Percentiles rank a stretch among this genome's conserved stretches.
These are phyloP conservation scores for Phalaenopsis hybrid DNA, from an alignment of 116 monocot genomes.

Conservation along the genomic window DNA sequence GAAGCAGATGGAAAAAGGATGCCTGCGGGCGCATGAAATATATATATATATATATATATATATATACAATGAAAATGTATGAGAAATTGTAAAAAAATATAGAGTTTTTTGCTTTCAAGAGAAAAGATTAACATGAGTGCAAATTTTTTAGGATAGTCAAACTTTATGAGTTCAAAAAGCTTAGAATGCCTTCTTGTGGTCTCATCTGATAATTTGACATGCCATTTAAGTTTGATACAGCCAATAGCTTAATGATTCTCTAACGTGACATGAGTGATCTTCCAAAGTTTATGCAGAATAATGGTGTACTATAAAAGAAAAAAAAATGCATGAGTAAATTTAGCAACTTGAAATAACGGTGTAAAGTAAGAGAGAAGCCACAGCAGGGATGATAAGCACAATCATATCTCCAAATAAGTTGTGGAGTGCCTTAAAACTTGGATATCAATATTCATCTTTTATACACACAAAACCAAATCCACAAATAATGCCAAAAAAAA, in stretches of 20 bases:
- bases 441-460: background rate
- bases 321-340: background rate
- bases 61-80: background rate
- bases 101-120: background rate
- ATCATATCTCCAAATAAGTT: background rate
- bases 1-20: background rate
- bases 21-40: background rate
- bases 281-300: background rate
- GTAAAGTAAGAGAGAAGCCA: background rate
- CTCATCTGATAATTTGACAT: background rate
- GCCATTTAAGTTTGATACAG: background rate
- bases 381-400: background rate
- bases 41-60: background rate
- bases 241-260: background rate
- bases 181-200: background rate
- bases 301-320: background rate
- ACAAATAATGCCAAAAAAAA: background rate
- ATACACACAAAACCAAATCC: background rate
- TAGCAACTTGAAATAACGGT: background rate
- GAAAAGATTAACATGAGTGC: background rate
- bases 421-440: background rate
- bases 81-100: background rate
- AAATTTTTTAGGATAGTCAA: background rate
- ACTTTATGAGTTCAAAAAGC: background rate
- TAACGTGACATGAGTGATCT: no score